phyloP scores from a whole-genome alignment of 805 yeast species.

The Blastobotrys robertii region DNA sequence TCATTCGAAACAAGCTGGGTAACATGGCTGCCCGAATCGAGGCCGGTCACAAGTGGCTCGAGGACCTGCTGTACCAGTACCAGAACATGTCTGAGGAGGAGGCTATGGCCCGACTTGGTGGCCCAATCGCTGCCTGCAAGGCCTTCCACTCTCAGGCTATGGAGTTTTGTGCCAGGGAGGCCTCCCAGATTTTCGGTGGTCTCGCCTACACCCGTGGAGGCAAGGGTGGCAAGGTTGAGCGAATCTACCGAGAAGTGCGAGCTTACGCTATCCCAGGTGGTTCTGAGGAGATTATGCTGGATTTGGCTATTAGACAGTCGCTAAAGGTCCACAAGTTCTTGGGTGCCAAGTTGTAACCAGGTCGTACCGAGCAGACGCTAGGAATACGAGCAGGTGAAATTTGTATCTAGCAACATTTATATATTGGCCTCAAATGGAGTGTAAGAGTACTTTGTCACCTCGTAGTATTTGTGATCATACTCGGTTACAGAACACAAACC shows the following conservation, averaged over 20 bases:
- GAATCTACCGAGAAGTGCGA: slow-evolving; percentile 35
- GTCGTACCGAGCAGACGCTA: too few relatives aligned
- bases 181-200: slow-evolving; percentile 36
- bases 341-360: slow-evolving; percentile 30
- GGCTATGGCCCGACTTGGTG: slow-evolving; percentile 31
- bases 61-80: slow-evolving; percentile 28
- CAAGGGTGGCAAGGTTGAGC: slow-evolving; percentile 34
- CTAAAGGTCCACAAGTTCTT: slow-evolving; percentile 31
- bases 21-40: slow-evolving; percentile 33
- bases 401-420: too few relatives aligned
- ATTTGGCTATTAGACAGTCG: slow-evolving; percentile 31
- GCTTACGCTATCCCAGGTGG: slow-evolving; percentile 38
- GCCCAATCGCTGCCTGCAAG: slow-evolving; percentile 35
- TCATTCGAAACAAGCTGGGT: slow-evolving; percentile 34
- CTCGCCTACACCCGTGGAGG: slow-evolving; percentile 35
- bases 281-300: slow-evolving; percentile 37
- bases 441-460: too few relatives aligned
- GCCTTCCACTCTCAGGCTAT: slow-evolving; percentile 33
- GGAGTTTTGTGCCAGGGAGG: slow-evolving; percentile 36
- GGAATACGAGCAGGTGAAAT: too few relatives aligned
- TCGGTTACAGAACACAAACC: too few relatives aligned
- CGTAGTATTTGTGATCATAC: too few relatives aligned
- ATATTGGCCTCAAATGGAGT: too few relatives aligned
- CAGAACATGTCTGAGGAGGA: slow-evolving; percentile 25
- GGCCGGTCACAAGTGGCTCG: slow-evolving; percentile 32